These are phyloP conservation scores for Dalbergia oliveri DNA, from an alignment of 306 rosid species.

Conservation along the genomic window DNA sequence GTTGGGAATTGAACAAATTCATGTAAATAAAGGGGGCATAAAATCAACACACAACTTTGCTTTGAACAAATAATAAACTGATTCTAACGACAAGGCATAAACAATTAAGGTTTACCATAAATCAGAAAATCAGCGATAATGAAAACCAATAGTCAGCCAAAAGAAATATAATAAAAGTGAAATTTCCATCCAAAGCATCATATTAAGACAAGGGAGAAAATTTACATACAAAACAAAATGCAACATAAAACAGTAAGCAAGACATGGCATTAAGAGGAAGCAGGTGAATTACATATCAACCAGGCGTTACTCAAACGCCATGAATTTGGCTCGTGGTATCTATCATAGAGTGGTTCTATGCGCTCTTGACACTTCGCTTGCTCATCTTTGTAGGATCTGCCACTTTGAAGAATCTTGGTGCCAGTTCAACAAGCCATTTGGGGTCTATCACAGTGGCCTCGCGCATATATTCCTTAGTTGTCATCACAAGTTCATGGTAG, in stretches of 20 bases:
- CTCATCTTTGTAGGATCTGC: constrained; percentile 85
- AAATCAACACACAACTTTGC: neutral
- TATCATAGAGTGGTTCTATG: constrained; percentile 78
- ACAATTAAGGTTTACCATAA: neutral
- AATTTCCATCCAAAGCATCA: constrained; percentile 1
- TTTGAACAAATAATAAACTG: neutral
- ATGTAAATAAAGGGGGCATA: neutral
- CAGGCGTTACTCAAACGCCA: constrained; percentile 93
- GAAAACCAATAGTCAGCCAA: neutral
- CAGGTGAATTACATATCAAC: constrained; percentile 51
- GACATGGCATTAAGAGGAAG: constrained; percentile 25
- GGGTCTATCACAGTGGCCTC: constrained; percentile 85
- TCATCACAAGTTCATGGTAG: constrained; percentile 94
- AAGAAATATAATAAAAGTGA: neutral
- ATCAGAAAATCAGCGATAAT: neutral
- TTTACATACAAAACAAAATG: constrained; percentile 25
- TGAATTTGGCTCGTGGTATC: constrained; percentile 94
- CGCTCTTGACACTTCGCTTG: constrained; percentile 87
- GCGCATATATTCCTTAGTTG: constrained; percentile 89
- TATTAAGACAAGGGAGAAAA: constrained; percentile 21
- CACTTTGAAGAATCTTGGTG: constrained; percentile 86
- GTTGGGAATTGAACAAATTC: neutral
- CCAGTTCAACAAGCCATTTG: constrained; percentile 92
- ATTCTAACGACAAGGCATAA: no score
- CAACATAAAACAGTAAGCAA: constrained; percentile 17